Evolutionary conservation across 1,284 basidiomycete genomes (phyloP).

Genomic region (Amylostereum chailletii): DNA sequence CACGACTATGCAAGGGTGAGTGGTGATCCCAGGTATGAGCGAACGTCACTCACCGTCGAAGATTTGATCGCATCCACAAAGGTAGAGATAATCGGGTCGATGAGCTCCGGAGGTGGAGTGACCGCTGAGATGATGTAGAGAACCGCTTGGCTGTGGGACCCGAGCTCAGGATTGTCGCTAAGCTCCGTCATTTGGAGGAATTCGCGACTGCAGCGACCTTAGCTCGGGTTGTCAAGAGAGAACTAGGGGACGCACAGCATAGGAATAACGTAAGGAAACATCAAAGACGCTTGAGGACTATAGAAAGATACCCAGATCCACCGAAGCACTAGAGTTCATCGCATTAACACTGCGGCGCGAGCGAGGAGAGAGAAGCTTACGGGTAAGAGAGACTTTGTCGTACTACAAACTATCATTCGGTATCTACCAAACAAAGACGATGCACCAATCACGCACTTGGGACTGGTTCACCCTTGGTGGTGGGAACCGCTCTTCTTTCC

Average conservation of each 20-base stretch:
- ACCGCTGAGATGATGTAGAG: constrained; percentile 68
- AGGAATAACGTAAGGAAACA: constrained; percentile 69
- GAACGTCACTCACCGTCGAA: constrained; percentile 39
- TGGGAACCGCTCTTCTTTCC: constrained; percentile 72
- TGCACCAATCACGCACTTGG: constrained; percentile 32
- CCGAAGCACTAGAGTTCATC: constrained; percentile 47
- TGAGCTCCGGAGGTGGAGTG: constrained; percentile 52
- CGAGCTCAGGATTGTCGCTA: constrained; percentile 67
- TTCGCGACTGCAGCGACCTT: constrained; percentile 45
- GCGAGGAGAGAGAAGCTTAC: constrained; percentile 30
- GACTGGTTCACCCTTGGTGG: constrained; percentile 77
- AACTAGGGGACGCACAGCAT: constrained; percentile 51
- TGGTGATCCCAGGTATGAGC: constrained; percentile 3
- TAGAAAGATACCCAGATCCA: constrained; percentile 76
- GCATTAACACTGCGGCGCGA: constrained; percentile 9
- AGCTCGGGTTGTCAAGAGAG: neutral
- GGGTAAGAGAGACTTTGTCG: constrained; percentile 77
- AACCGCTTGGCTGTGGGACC: constrained; percentile 66
- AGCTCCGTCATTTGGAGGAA: constrained; percentile 76
- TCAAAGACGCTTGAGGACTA: constrained; percentile 53
- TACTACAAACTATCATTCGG: constrained; percentile 36
- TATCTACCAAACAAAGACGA: neutral
- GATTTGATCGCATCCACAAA: constrained; percentile 62
- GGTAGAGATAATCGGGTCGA: constrained; percentile 48
- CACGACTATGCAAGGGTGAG: constrained; percentile 44